Base-by-base conservation (phyloP, 768 basidiomycete species). In the Trametes cubensis region DNA sequence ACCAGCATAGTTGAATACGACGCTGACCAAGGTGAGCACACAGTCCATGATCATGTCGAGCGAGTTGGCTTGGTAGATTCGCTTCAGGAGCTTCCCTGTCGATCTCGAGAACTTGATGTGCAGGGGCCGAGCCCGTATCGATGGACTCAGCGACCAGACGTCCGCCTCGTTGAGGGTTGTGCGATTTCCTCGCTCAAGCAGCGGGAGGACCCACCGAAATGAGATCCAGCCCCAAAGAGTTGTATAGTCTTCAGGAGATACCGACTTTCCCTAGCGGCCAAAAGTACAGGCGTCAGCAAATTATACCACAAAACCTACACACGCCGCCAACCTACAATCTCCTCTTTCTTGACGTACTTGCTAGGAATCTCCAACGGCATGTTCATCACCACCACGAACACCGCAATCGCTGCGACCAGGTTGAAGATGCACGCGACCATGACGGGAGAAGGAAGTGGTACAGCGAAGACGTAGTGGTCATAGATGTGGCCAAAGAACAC, bases 221-320 rank as follows among this genome's bases (percentile, higher is more conserved):
- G 88, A 84, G 0, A 84, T 74, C 91, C 91, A 92, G 42, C 82
- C 81, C 76, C 82, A 84, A 15, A 94, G 78, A 1, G 85, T 76
- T 0, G 87, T 85, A 68, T 92, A 92, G 66, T 93, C 91, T 69
- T 94, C 92, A 0, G 86, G 88, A 2, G 85, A 82, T n/a, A 87
- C 73, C 4, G 79, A 74, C 18, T 70, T 69, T 7, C 85, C 86
- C 86, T 88, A 45, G 4, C 28, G 55, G 17, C 11, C 18, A 30
- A 13, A 23, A 53, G 38, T 21, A 21, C 58, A 21, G 17, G 40
- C n/a, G 38, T 23, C 15, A 50, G 15, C 10, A 30, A 17, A 55
- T 10, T 3, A 38, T 14, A 53, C 5, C 48, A 42, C 39, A 34
- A 47, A 11, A 6, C 2, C 5, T 34, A 11, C 42, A 56, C 6